Base-by-base conservation (phyloP, 139 green algal species). In the Tetradesmus obliquus region DNA sequence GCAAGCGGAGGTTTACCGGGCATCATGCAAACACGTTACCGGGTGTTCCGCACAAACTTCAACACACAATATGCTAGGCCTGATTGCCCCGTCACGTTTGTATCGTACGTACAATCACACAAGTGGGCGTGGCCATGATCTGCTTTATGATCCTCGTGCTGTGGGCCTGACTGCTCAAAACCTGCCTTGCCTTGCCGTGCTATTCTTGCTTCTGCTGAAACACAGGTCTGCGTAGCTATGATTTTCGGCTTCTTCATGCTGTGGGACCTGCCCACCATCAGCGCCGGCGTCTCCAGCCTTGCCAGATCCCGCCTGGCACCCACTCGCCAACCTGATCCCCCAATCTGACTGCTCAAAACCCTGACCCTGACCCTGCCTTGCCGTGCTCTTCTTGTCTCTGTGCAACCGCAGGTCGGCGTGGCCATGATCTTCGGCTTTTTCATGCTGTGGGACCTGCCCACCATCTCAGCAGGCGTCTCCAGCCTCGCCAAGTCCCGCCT, bases 211-310 rank as follows among this genome's bases (percentile, higher is more conserved):
- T 76, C 7, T 66, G 57, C 8, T 66, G 57, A 7, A 66, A 0
- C 1, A 53, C 96, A 99, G 96, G 95, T 98, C 19, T 90, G 96
- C 13, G 96, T 99, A 19, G 97, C 95, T 62, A 92, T 99, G 90
- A 96, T 99, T 79, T 95, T 99, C 51, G 97, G 94, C 53, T 99
- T 99, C 95, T 98, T 99, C 95, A 94, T 99, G 66, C 94, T 99
- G 66, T 99, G 97, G 97, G 98, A 99, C 95, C 93, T 99, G 84
- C 96, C 97, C 8, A 94, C 85, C 69, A 99, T 99, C 93, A 86
- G 76, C 7, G 9, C 17, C 1, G 97, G 96, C 32, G 93, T 98
- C 3, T 55, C 84, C 32, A 95, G 92, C 51, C 95, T 99, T 80
- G 79, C 86, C 8, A 95, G 93, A 82, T 96, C 93, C 1, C 94